Conservation (phyloP, 2,329 filamentous ascomycete species). For the Lomentospora prolificans region DNA sequence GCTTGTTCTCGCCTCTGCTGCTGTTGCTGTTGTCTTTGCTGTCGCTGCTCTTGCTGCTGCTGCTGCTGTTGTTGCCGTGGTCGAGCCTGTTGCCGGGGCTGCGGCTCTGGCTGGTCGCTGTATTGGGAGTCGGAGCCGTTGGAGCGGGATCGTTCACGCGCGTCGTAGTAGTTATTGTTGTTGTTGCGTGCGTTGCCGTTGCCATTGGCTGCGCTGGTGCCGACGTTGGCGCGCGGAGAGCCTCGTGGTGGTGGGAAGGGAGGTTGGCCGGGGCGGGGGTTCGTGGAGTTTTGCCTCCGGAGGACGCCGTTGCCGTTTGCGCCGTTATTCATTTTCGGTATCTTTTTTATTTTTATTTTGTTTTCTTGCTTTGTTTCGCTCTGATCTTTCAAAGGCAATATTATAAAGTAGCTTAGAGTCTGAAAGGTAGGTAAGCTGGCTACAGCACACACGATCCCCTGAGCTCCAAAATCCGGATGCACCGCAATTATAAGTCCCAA, state of each 20-base stretch:
- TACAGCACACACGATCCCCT: too few species aligned
- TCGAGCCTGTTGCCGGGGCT: not conserved
- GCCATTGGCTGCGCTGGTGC: too few species aligned
- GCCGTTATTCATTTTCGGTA: not conserved
- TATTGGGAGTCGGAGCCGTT: not conserved
- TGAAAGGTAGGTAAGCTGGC: too few species aligned
- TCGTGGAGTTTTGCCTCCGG: slow-evolving; percentile 4
- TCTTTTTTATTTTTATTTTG: not conserved
- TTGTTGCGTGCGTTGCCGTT: not conserved
- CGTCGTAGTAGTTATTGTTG: not conserved
- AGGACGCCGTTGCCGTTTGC: not conserved
- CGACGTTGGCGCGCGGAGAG: not conserved
- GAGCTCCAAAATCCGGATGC: too few species aligned
- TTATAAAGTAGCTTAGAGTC: too few species aligned
- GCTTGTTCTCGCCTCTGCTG: not conserved
- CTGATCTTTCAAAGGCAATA: too few species aligned
- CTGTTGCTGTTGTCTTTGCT: not conserved
- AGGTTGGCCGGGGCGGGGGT: slow-evolving; percentile 7
- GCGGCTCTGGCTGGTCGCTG: not conserved
- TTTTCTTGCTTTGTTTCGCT: not conserved
- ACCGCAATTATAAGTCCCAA: too few species aligned
- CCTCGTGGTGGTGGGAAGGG: slow-evolving; percentile 3
- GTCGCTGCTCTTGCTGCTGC: not conserved
- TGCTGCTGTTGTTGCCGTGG: not conserved
- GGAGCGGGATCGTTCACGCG: not conserved